phyloP scores from a whole-genome alignment of 768 basidiomycete species.

The Boletus pseudo-olivaceus region DNA sequence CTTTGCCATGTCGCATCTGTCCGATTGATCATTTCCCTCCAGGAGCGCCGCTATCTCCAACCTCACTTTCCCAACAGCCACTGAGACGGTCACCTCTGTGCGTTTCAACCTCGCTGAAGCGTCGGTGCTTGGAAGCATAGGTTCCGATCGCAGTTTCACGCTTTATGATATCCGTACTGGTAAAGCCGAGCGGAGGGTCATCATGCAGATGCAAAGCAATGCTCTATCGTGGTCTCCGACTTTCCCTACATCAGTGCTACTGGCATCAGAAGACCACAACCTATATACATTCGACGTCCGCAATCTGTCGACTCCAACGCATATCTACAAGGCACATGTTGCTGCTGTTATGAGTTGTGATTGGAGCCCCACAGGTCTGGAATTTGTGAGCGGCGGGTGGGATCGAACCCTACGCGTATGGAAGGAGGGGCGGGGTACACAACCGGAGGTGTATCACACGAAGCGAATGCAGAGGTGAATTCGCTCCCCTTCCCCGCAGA shows the following conservation, averaged over 20 bases:
- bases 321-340: constrained; percentile 97
- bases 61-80: constrained; percentile 80
- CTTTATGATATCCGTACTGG: constrained; percentile 96
- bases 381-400: constrained; percentile 96
- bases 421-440: constrained; percentile 79
- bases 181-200: constrained; percentile 86
- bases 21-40: constrained; percentile 8
- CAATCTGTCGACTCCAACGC: constrained; percentile 72
- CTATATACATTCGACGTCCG: constrained; percentile 97
- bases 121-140: constrained; percentile 91
- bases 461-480: constrained; percentile 96
- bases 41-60: constrained; percentile 86
- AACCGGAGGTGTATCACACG: constrained; percentile 92
- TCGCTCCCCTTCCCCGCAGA: not conserved
- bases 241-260: constrained; percentile 83
- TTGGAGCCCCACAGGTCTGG: constrained; percentile 94
- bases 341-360: constrained; percentile 96
- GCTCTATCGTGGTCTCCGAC: constrained; percentile 94
- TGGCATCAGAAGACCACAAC: constrained; percentile 99
- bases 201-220: constrained; percentile 95
- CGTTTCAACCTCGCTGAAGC: constrained; percentile 94
- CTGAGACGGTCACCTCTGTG: constrained; percentile 84
- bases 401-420: constrained; percentile 93
- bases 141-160: constrained; percentile 93
- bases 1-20: not conserved